Evolutionary conservation across 495 filamentous ascomycete species (phyloP).

Genomic region (Usnea hakonensis): DNA sequence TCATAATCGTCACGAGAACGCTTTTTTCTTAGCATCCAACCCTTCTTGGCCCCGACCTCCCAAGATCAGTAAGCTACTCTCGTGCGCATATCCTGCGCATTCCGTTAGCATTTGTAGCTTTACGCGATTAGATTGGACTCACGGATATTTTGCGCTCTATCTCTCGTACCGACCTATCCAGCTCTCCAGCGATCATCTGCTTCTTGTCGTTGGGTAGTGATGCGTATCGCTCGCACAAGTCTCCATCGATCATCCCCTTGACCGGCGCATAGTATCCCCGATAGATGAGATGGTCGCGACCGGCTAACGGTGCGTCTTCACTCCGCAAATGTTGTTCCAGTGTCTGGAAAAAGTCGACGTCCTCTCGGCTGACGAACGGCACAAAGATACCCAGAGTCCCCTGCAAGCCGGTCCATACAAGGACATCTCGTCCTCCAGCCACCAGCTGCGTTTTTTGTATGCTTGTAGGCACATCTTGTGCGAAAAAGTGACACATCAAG

Average conservation of each 20-base stretch:
- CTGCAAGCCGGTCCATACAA: constrained; percentile 90
- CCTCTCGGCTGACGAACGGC: constrained; percentile 81
- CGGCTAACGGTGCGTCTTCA: constrained; percentile 79
- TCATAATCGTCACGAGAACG: not conserved
- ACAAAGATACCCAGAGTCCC: constrained; percentile 89
- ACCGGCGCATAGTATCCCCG: constrained; percentile 94
- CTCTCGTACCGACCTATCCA: constrained; percentile 83
- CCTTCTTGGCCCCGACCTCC: not conserved
- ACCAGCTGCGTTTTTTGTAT: constrained; percentile 85
- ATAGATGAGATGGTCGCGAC: constrained; percentile 91
- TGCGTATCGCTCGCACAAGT: constrained; percentile 86
- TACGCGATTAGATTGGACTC: constrained; percentile 27
- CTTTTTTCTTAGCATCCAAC: not conserved
- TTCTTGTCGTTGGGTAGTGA: constrained; percentile 77
- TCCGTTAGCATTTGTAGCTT: constrained; percentile 22
- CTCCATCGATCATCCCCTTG: constrained; percentile 96
- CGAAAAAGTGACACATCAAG: constrained; percentile 78
- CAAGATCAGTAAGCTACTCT: constrained; percentile 65
- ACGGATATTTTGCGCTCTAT: constrained; percentile 94
- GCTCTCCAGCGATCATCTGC: constrained; percentile 85
- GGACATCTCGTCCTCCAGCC: constrained; percentile 80
- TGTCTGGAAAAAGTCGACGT: constrained; percentile 95
- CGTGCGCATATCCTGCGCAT: constrained; percentile 71
- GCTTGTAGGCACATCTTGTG: constrained; percentile 85
- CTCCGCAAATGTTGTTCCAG: constrained; percentile 77